Base-by-base conservation (phyloP, 257 asterid species). In the Solanum megistacrolobum region DNA sequence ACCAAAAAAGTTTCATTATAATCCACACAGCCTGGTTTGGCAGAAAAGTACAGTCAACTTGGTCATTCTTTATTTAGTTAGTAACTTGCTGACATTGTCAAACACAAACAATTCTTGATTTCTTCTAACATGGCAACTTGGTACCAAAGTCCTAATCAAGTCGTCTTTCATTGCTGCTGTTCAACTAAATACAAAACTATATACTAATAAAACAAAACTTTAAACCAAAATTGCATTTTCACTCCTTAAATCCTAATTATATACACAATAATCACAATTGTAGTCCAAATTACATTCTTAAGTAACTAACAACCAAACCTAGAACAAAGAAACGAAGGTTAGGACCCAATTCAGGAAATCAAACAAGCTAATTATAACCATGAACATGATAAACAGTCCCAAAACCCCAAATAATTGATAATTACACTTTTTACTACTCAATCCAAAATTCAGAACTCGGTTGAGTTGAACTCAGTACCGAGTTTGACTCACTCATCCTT, bases 401-500 rank as follows among this genome's bases (percentile, higher is more conserved):
- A 32, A 18, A 72, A 32, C 14, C 84, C 43, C 12, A 32, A 86
- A 65, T 84, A 58, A 12, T 21, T 29, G 48, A 46, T 71, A 85
- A 86, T 29, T 73, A 72, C 88, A 41, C 73, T 89, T 88, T 81
- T 36, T 88, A 18, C 12, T 43, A 76, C 74, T 12, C 83, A 35
- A 18, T 16, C 48, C 83, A 21, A 4, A 38, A 31, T 34, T 71
- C 82, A 90, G 58, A 92, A 92, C 91, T 92, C 94, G 71, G 91
- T 90, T 46, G 94, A 92, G 91, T 89, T 91, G 14, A 85, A 86
- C 91, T 89, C 95, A 89, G 91, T 89, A 83, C 92, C 96, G 91
- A 73, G 91, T 92, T 88, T 90, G 93, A 88, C 90, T 91, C 92
- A 92, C 90, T 58, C 96, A 94, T 36, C 91, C 95, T 84, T 91